These are phyloP conservation scores for Excoecaria cochinchinensis DNA, from an alignment of 345 rosid species.

Conservation along the genomic window DNA sequence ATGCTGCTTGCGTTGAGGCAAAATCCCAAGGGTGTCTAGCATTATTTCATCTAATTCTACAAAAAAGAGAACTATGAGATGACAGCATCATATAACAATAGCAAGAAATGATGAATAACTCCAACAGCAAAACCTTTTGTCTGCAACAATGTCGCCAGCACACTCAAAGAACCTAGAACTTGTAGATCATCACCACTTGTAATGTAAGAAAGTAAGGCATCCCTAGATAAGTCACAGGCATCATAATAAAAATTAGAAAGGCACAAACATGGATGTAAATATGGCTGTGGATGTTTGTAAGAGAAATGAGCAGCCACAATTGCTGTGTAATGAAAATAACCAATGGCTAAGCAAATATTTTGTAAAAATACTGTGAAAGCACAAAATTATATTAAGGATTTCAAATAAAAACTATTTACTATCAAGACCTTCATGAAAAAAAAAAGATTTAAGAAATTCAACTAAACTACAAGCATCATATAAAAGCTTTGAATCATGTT, in stretches of 20 bases:
- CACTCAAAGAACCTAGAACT: constrained; percentile 77
- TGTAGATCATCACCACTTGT: constrained; percentile 68
- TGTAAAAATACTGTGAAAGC: not conserved
- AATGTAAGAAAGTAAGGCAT: constrained; percentile 65
- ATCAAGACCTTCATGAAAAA: too few relatives aligned
- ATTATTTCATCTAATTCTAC: constrained; percentile 90
- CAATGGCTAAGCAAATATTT: not conserved
- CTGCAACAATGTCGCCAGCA: constrained; percentile 88
- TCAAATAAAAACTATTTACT: too few relatives aligned
- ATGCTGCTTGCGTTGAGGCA: constrained; percentile 94
- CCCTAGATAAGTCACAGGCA: constrained; percentile 50
- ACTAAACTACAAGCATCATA: not conserved
- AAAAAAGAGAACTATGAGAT: constrained; percentile 30
- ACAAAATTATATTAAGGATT: not conserved
- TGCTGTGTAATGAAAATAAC: not conserved
- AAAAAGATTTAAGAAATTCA: not conserved
- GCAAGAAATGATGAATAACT: constrained; percentile 15
- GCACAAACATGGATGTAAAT: not conserved
- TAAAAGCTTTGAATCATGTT: not conserved
- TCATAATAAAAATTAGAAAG: constrained; percentile 17
- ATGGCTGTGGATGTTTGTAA: not conserved
- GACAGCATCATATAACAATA: constrained; percentile 13
- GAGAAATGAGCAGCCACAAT: not conserved
- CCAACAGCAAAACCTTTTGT: constrained; percentile 70
- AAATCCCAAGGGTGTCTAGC: constrained; percentile 97